phyloP scores from a whole-genome alignment of 257 asterid genomes.

The Solanum pimpinellifolium region DNA sequence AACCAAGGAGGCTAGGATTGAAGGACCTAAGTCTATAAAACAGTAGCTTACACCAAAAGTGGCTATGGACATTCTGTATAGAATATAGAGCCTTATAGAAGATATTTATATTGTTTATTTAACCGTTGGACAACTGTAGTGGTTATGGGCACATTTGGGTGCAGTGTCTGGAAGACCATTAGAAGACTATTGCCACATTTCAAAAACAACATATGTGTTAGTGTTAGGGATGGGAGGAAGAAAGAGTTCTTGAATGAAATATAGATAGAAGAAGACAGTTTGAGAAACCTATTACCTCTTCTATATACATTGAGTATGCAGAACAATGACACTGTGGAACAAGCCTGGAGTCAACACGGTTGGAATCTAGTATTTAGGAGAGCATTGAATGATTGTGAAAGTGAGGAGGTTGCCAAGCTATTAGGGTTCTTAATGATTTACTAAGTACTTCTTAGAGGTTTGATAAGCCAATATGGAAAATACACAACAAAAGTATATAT shows the following conservation, averaged over 20 bases:
- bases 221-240: background rate
- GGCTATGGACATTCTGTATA: background rate
- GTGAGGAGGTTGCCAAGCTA: background rate
- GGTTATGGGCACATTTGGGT: background rate
- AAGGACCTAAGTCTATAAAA: background rate
- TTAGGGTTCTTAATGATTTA: background rate
- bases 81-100: background rate
- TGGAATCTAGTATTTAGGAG: background rate
- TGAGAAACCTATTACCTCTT: background rate
- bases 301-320: too few species aligned
- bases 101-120: background rate
- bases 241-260: background rate
- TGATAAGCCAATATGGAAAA: background rate
- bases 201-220: too few species aligned
- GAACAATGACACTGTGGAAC: too few species aligned
- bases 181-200: background rate
- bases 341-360: background rate
- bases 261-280: background rate
- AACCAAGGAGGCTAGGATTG: background rate
- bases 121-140: background rate
- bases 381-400: background rate
- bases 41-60: background rate
- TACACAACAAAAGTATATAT: background rate
- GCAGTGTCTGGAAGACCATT: background rate
- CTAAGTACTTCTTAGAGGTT: background rate